A percentile compares a stretch with the other conserved stretches of the same genome.
These are phyloP conservation scores for Pigoraptor vietnamica DNA, from an alignment of 78 protist genomes.

Conservation along the genomic window DNA sequence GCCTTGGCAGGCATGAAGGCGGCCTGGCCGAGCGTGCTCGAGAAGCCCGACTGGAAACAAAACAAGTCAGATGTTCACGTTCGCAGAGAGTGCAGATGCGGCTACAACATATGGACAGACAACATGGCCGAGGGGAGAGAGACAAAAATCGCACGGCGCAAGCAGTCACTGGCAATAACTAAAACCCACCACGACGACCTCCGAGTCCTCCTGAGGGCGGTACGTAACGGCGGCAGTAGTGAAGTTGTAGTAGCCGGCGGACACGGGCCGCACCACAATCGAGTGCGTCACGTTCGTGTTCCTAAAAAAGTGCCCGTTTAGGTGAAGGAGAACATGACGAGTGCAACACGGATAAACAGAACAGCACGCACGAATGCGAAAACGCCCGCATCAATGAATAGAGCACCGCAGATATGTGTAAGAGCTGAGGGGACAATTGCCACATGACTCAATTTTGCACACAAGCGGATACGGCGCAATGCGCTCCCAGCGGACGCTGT, in stretches of 20 bases:
- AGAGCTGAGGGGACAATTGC: background rate
- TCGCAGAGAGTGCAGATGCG: too few relatives aligned
- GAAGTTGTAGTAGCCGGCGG: background rate
- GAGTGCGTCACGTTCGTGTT: constrained; percentile 4
- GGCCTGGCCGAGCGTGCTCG: background rate
- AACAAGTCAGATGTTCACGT: too few relatives aligned
- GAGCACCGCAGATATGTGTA: background rate
- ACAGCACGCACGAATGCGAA: background rate
- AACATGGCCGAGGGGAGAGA: background rate
- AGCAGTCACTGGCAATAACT: too few relatives aligned
- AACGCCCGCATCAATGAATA: background rate
- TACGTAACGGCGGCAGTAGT: background rate
- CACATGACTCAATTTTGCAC: background rate
- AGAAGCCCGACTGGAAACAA: background rate
- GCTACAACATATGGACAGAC: background rate
- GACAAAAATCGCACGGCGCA: background rate
- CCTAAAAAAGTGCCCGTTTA: background rate
- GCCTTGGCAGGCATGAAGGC: background rate
- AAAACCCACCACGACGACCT: background rate
- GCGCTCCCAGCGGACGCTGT: background rate
- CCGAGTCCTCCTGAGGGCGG: background rate
- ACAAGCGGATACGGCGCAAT: background rate
- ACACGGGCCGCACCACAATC: background rate
- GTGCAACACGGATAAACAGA: background rate
- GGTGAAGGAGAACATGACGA: background rate